A percentile compares a stretch with the other conserved stretches of the same genome.
phyloP scores from a whole-genome alignment of 345 rosid genomes.

The Hibiscus mutabilis region DNA sequence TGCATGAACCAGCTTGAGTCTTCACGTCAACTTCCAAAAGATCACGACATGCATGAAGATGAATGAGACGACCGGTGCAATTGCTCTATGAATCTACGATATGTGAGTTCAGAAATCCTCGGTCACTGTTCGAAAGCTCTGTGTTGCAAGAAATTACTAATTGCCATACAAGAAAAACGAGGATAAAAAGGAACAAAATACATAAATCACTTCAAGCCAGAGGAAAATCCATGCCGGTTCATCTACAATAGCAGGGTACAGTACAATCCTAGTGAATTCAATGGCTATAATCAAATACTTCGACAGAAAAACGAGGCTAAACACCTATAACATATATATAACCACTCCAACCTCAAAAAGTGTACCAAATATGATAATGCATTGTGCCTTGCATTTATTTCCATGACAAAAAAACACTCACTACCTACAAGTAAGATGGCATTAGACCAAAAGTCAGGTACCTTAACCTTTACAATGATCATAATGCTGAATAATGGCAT shows the following conservation, averaged over 20 bases:
- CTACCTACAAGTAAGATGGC: slow-evolving; percentile 7
- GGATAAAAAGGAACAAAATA: neutral
- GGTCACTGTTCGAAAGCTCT: neutral
- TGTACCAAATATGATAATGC: neutral
- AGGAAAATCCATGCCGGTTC: neutral
- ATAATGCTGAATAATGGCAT: slow-evolving; percentile 13
- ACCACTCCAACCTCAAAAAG: neutral
- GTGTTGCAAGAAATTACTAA: neutral
- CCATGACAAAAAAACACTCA: neutral
- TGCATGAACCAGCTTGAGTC: neutral
- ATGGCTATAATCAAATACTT: slow-evolving; percentile 3
- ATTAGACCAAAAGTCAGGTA: neutral
- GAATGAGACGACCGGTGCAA: neutral
- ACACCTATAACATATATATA: neutral
- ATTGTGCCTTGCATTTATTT: slow-evolving; percentile 6
- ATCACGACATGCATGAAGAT: neutral
- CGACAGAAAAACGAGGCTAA: neutral
- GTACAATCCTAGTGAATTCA: neutral
- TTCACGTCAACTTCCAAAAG: neutral
- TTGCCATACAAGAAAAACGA: neutral
- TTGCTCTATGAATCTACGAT: neutral
- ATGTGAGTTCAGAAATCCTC: neutral
- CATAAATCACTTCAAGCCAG: neutral
- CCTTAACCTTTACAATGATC: slow-evolving; percentile 4
- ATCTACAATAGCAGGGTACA: neutral